phyloP scores from a whole-genome alignment of 176 grass and related monocot species.

The Rhynchospora tenuis region DNA sequence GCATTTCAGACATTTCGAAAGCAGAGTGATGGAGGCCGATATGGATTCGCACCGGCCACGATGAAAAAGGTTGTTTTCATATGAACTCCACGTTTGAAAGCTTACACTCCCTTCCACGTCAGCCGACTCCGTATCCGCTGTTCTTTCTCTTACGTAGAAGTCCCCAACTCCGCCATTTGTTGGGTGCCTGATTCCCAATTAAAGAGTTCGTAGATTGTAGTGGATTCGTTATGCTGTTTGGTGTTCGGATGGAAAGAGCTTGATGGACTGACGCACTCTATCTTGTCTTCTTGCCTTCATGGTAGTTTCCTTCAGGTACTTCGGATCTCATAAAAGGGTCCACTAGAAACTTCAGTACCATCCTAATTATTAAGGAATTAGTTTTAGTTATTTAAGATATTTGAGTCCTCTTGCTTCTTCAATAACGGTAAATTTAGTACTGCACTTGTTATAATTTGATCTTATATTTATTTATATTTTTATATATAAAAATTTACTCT shows the following conservation, averaged over 20 bases:
- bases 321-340: neutral
- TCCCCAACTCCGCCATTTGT: neutral
- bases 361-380: neutral
- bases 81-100: conserved; percentile 21
- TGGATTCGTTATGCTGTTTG: neutral
- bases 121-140: neutral
- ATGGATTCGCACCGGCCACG: conserved; percentile 54
- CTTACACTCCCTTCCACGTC: conserved; percentile 13
- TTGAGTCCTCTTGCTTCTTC: too few species aligned
- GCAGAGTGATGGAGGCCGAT: conserved; percentile 44
- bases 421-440: too few species aligned
- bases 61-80: conserved; percentile 17
- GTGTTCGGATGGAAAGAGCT: neutral
- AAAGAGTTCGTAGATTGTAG: neutral
- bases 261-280: neutral
- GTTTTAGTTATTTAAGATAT: neutral
- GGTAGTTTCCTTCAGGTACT: neutral
- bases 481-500: too few species aligned
- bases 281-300: neutral
- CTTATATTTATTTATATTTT: too few species aligned
- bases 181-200: rapidly evolving
- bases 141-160: neutral
- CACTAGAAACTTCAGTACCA: neutral
- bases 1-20: conserved; percentile 2
- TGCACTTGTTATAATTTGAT: too few species aligned